Percentiles rank a stretch among this genome's conserved stretches.
Evolutionary conservation across 2,329 filamentous ascomycete species (phyloP).

Genomic region (Aspergillus ustus): DNA sequence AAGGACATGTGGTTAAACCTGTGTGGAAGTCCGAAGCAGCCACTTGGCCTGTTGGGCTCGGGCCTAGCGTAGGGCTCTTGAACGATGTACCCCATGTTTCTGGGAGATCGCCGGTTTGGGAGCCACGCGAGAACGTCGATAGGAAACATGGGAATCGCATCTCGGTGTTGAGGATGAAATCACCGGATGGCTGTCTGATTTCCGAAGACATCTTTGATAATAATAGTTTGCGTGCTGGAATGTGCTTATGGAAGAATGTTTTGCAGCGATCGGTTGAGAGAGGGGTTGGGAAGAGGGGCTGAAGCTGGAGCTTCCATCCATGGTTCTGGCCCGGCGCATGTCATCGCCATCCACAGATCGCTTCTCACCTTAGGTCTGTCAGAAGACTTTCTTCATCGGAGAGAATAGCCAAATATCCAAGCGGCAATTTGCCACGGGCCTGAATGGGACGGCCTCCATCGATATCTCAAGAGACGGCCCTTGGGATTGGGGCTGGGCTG

Average conservation of each 20-base stretch:
- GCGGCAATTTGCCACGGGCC: conserved; percentile 4
- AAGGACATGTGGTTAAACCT: conserved; percentile 16
- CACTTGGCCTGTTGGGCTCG: not conserved
- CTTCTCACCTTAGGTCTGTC: not conserved
- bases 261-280: conserved; percentile 11
- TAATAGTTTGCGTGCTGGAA: not conserved
- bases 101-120: not conserved
- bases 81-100: conserved; percentile 1
- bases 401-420: not conserved
- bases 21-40: conserved; percentile 13
- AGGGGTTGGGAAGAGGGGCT: conserved; percentile 11
- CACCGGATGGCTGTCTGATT: not conserved
- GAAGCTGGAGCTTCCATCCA: conserved; percentile 17
- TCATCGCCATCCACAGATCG: not conserved
- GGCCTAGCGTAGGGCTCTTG: not conserved
- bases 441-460: not conserved
- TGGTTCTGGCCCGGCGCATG: conserved; percentile 9
- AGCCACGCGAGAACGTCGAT: not conserved
- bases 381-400: conserved; percentile 2
- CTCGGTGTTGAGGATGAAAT: not conserved
- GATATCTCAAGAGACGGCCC: not conserved
- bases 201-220: not conserved
- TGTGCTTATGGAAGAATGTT: not conserved
- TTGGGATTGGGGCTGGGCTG: conserved; percentile 10
- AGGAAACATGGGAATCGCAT: not conserved